Evolutionary conservation across 805 yeast species (phyloP).

Genomic region (Pichia occidentalis): DNA sequence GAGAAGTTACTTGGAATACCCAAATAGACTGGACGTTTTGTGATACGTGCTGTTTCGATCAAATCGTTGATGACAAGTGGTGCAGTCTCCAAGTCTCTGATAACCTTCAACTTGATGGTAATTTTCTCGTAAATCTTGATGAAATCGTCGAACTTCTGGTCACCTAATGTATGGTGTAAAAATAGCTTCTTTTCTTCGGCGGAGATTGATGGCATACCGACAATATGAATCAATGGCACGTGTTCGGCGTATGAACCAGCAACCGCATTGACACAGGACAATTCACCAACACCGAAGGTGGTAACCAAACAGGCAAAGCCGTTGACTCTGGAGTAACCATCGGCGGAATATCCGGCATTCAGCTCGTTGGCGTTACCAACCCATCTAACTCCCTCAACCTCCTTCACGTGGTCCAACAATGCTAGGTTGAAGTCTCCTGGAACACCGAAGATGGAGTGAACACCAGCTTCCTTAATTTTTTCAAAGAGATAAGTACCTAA

Average conservation of each 20-base stretch:
- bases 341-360: conserved; percentile 85
- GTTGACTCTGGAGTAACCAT: conserved; percentile 80
- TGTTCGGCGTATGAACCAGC: conserved; percentile 90
- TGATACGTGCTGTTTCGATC: conserved; percentile 60
- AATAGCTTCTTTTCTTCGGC: conserved; percentile 67
- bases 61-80: conserved; percentile 68
- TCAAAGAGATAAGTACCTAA: conserved; percentile 75
- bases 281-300: conserved; percentile 89
- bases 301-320: conserved; percentile 70
- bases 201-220: conserved; percentile 75
- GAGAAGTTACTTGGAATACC: conserved; percentile 80
- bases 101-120: conserved; percentile 56
- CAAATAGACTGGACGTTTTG: conserved; percentile 76
- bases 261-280: conserved; percentile 76
- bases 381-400: conserved; percentile 75
- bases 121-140: conserved; percentile 71
- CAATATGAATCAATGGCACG: conserved; percentile 77
- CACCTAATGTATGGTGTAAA: conserved; percentile 79
- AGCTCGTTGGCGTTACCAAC: conserved; percentile 88
- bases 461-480: conserved; percentile 66
- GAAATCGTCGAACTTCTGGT: conserved; percentile 76
- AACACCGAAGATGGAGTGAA: conserved; percentile 68
- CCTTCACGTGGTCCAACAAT: conserved; percentile 64
- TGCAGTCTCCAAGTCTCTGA: conserved; percentile 59
- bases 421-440: conserved; percentile 80